phyloP scores from a whole-genome alignment of 345 rosid genomes.

The Excoecaria cochinchinensis region DNA sequence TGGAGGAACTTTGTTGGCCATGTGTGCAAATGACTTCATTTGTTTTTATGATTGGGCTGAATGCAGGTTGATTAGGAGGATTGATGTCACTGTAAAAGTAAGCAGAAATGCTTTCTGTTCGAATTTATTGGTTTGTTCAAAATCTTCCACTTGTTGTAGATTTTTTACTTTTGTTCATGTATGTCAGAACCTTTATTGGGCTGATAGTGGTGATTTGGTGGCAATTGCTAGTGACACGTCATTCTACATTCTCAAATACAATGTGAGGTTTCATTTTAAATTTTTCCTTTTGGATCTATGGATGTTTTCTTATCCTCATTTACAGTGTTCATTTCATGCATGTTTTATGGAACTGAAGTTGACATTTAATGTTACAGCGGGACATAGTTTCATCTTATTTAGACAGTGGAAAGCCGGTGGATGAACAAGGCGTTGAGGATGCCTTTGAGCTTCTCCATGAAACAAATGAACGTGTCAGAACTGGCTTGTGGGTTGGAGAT shows the following conservation, averaged over 20 bases:
- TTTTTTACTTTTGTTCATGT: conserved; percentile 21
- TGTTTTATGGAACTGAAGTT: conserved; percentile 8
- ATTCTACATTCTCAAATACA: conserved; percentile 93
- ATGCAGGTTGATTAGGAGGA: conserved; percentile 92
- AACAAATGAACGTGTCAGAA: conserved; percentile 95
- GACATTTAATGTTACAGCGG: conserved; percentile 57
- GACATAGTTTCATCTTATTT: conserved; percentile 83
- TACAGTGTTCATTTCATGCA: background rate
- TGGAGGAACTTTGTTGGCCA: conserved; percentile 93
- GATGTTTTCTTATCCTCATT: conserved; percentile 1
- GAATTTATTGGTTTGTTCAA: background rate
- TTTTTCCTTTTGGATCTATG: conserved; percentile 12
- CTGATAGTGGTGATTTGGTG: conserved; percentile 97
- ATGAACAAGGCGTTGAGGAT: conserved; percentile 98
- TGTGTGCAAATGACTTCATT: conserved; percentile 97
- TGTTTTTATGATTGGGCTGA: conserved; percentile 99
- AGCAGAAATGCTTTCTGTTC: conserved; percentile 27
- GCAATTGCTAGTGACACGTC: conserved; percentile 96
- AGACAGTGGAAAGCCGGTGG: conserved; percentile 85
- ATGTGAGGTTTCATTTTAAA: conserved; percentile 47
- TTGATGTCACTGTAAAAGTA: conserved; percentile 98
- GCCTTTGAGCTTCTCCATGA: conserved; percentile 99
- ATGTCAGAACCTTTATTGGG: conserved; percentile 94
- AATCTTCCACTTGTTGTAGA: background rate
- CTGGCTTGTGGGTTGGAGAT: conserved; percentile 99